These are phyloP conservation scores for Gossypium davidsonii DNA, from an alignment of 441 rosid genomes.

Conservation along the genomic window DNA sequence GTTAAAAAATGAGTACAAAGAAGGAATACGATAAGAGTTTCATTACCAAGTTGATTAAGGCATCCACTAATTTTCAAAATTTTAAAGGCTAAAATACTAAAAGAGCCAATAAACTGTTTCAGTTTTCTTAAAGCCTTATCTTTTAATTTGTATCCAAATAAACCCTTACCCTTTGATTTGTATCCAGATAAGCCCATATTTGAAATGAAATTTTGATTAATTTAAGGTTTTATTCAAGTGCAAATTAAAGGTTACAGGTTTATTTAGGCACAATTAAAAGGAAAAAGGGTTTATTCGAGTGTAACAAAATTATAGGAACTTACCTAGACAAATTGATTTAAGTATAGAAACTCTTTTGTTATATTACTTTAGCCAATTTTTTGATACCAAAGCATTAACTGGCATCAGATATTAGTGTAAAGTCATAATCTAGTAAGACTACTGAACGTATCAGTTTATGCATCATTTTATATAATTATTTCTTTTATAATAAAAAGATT, in stretches of 20 bases:
- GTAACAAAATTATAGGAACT: not conserved
- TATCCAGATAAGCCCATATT: not conserved
- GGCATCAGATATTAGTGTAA: not conserved
- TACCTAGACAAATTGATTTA: not conserved
- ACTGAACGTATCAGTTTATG: not conserved
- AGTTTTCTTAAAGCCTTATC: not conserved
- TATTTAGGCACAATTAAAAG: not conserved
- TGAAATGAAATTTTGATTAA: not conserved
- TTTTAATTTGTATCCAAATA: not conserved
- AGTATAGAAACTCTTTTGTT: not conserved
- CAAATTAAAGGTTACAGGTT: not conserved
- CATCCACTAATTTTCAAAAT: not conserved
- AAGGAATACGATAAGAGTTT: not conserved
- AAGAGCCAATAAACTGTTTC: not conserved
- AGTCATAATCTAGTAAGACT: not conserved
- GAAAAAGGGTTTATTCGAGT: not conserved
- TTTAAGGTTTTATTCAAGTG: not conserved
- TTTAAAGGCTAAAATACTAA: not conserved
- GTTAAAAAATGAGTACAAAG: not conserved
- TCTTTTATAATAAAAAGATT: not conserved
- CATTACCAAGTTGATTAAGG: not conserved
- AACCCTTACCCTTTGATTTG: not conserved
- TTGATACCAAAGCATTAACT: not conserved
- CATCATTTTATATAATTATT: conserved; percentile 1
- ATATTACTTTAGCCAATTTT: not conserved